Evolutionary conservation across 2,329 filamentous ascomycete genomes (phyloP).

Genomic region (Colletotrichum sp.): DNA sequence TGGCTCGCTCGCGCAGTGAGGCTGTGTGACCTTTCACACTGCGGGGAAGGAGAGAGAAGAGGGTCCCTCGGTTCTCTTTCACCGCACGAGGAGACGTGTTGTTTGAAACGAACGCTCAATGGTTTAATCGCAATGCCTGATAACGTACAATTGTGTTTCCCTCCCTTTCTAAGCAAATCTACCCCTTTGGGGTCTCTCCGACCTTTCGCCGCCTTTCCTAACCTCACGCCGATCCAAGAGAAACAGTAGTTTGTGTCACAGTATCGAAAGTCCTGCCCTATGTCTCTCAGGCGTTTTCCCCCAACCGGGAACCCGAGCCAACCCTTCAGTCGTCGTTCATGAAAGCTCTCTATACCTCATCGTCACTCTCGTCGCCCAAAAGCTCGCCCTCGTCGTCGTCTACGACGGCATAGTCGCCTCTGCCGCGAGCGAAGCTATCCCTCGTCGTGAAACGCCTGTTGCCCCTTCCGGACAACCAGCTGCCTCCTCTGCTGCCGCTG

Average conservation of each 20-base stretch:
- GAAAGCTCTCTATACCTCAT: constrained; percentile 64
- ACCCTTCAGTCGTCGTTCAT: background rate
- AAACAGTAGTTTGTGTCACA: constrained; percentile 1
- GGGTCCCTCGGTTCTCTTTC: background rate
- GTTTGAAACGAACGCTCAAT: background rate
- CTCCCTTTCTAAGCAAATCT: background rate
- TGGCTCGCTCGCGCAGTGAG: background rate
- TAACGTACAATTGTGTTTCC: background rate
- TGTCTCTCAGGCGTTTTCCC: background rate
- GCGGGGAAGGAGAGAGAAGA: background rate
- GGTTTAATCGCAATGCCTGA: background rate
- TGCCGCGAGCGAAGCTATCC: constrained; percentile 84
- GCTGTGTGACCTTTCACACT: background rate
- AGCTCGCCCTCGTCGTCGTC: constrained; percentile 95
- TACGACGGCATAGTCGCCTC: constrained; percentile 86
- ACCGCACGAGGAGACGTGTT: background rate
- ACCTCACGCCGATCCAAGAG: constrained; percentile 1
- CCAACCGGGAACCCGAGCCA: background rate
- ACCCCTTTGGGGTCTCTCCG: background rate
- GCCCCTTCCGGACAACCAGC: constrained; percentile 60
- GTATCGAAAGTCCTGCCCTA: background rate
- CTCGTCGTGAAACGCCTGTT: constrained; percentile 81
- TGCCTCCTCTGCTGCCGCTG: constrained; percentile 54
- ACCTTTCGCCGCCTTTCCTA: background rate
- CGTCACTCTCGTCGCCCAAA: constrained; percentile 90